Conservation (phyloP, 1,284 basidiomycete species). For the Trametes hirsuta region DNA sequence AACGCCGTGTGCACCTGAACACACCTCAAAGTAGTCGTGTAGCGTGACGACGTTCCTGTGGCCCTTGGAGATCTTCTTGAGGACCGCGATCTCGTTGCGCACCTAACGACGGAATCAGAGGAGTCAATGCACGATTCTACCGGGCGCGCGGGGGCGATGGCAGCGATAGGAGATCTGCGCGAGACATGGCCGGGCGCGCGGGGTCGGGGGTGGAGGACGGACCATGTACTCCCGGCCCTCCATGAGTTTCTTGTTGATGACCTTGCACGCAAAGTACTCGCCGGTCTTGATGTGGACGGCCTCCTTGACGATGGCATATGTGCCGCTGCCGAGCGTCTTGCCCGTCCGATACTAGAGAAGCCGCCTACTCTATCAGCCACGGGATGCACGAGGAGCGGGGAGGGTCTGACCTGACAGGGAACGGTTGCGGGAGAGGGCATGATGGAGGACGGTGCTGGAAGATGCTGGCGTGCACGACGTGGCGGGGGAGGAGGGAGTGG, state of each 20-base stretch:
- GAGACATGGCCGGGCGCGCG: not conserved
- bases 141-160: slow-evolving; percentile 3
- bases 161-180: slow-evolving; percentile 21
- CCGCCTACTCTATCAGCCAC: slow-evolving; percentile 18
- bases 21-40: slow-evolving; percentile 96
- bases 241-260: slow-evolving; percentile 98
- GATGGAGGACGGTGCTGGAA: not conserved
- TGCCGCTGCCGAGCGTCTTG: slow-evolving; percentile 89
- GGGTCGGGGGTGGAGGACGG: slow-evolving; percentile 25
- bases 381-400: not conserved
- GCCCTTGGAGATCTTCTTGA: slow-evolving; percentile 94
- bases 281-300: slow-evolving; percentile 95
- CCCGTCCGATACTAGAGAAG: slow-evolving; percentile 84
- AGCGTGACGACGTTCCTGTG: slow-evolving; percentile 89
- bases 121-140: slow-evolving; percentile 5
- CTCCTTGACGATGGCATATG: slow-evolving; percentile 92
- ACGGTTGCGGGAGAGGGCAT: slow-evolving; percentile 47
- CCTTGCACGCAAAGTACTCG: slow-evolving; percentile 87
- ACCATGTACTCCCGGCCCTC: slow-evolving; percentile 92
- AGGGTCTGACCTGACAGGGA: slow-evolving; percentile 59
- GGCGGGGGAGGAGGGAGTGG: not conserved
- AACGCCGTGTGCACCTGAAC: slow-evolving; percentile 18
- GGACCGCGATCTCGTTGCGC: slow-evolving; percentile 94
- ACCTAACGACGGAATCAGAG: slow-evolving; percentile 54
- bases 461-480: not conserved